Conservation (phyloP, 148 eudicot species). For the Dianthus caryophyllus region DNA sequence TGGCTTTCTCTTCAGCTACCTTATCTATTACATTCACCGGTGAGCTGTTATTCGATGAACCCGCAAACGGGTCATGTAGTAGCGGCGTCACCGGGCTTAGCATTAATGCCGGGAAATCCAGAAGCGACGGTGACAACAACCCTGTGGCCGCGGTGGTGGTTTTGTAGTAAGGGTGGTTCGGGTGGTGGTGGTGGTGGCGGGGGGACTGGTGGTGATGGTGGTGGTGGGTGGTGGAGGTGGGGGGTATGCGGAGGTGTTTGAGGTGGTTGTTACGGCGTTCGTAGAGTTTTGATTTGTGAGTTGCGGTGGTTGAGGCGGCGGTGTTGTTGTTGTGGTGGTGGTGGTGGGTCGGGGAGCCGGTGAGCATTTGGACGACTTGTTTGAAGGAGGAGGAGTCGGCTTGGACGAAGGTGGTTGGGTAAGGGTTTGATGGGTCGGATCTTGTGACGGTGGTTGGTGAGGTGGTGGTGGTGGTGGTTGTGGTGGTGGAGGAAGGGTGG, state of each 20-base stretch:
- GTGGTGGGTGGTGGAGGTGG: conserved; percentile 26
- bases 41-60: too few relatives aligned
- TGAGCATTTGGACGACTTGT: conserved; percentile 72
- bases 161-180: too few relatives aligned
- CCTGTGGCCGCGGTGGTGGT: background rate
- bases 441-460: conserved; percentile 27
- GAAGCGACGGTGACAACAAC: conserved; percentile 60
- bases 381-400: conserved; percentile 72
- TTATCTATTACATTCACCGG: conserved; percentile 24
- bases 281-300: conserved; percentile 59
- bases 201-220: conserved; percentile 18
- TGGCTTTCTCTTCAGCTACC: conserved; percentile 49
- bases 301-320: conserved; percentile 36
- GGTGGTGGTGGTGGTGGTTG: conserved; percentile 28
- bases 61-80: background rate
- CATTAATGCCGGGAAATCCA: conserved; percentile 61
- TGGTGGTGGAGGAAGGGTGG: conserved; percentile 37
- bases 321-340: conserved; percentile 33
- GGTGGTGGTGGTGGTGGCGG: conserved; percentile 5
- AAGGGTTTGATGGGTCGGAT: conserved; percentile 57
- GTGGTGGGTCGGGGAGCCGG: conserved; percentile 43
- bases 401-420: conserved; percentile 73
- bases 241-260: conserved; percentile 26
- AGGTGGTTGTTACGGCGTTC: conserved; percentile 55
- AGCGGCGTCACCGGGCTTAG: conserved; percentile 44